Percentiles rank a stretch among this genome's conserved stretches.
These are phyloP conservation scores for Eucommia ulmoides DNA, from an alignment of 257 asterid species.

Conservation along the genomic window DNA sequence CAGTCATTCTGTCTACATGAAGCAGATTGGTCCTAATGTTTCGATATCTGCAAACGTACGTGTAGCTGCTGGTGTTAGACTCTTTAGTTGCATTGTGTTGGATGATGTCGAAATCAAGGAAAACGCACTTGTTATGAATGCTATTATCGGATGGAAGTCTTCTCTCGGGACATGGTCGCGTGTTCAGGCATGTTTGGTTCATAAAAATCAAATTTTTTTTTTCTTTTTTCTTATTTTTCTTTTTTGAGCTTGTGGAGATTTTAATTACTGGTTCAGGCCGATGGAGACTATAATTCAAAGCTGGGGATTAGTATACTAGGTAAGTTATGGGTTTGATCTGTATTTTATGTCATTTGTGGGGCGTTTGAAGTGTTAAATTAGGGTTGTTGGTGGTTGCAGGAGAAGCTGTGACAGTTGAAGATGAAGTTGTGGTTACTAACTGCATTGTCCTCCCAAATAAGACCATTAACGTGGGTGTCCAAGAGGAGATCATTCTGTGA, in stretches of 20 bases:
- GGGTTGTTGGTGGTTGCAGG: constrained; percentile 56
- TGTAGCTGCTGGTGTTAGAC: constrained; percentile 68
- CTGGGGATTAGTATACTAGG: constrained; percentile 76
- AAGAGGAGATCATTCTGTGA: constrained; percentile 73
- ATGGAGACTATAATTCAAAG: constrained; percentile 59
- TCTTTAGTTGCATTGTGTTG: constrained; percentile 45
- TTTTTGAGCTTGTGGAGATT: background rate
- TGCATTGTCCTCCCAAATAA: constrained; percentile 85
- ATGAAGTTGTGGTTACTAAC: constrained; percentile 63
- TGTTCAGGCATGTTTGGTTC: constrained; percentile 46
- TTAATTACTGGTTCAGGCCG: constrained; percentile 31
- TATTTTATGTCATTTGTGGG: no score
- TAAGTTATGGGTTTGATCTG: no score
- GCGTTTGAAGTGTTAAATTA: no score
- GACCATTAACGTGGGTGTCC: constrained; percentile 58
- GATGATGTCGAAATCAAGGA: constrained; percentile 79
- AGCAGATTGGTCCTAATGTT: constrained; percentile 79
- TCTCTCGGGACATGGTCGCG: constrained; percentile 78
- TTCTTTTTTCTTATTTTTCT: background rate
- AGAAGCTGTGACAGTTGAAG: constrained; percentile 69
- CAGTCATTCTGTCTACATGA: no score
- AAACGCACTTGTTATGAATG: constrained; percentile 64
- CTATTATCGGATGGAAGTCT: constrained; percentile 80
- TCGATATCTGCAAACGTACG: constrained; percentile 86
- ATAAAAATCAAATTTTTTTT: background rate